Conservation (phyloP, 805 yeast genomes). For the Candida namnaoensis region DNA sequence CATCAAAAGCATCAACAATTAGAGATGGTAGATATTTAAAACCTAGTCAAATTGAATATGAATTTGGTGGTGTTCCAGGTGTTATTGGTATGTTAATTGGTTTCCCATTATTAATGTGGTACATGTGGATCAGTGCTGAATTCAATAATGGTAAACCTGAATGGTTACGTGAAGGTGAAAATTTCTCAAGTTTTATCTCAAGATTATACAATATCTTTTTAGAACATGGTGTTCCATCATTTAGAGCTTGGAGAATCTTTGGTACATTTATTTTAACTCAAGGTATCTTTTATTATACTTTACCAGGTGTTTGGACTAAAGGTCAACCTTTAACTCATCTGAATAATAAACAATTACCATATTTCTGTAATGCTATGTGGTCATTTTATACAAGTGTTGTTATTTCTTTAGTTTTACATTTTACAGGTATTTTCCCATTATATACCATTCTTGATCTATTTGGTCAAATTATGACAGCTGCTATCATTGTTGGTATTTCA, state of each 20-base stretch:
- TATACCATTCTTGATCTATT: constrained; percentile 72
- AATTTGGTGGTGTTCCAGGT: constrained; percentile 91
- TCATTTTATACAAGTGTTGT: constrained; percentile 65
- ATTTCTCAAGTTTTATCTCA: constrained; percentile 31
- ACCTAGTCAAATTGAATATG: constrained; percentile 60
- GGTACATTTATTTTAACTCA: constrained; percentile 63
- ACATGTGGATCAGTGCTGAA: constrained; percentile 88
- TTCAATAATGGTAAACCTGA: constrained; percentile 73
- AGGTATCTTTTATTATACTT: constrained; percentile 62
- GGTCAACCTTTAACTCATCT: constrained; percentile 89
- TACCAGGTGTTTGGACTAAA: constrained; percentile 92
- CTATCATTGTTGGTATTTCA: constrained; percentile 69
- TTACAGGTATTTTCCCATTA: constrained; percentile 64
- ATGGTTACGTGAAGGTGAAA: constrained; percentile 49
- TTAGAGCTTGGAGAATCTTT: constrained; percentile 61
- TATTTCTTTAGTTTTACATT: constrained; percentile 55
- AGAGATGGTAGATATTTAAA: constrained; percentile 33
- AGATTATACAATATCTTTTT: constrained; percentile 36
- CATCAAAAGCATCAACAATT: too few relatives aligned
- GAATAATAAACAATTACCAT: constrained; percentile 74
- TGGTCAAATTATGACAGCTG: constrained; percentile 89
- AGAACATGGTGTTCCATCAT: constrained; percentile 50
- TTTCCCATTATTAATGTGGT: constrained; percentile 90
- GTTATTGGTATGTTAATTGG: constrained; percentile 87
- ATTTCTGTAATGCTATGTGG: constrained; percentile 88